Evolutionary conservation across 768 basidiomycete species (phyloP).

Genomic region (button mushroom (Agaricus bisporus)): DNA sequence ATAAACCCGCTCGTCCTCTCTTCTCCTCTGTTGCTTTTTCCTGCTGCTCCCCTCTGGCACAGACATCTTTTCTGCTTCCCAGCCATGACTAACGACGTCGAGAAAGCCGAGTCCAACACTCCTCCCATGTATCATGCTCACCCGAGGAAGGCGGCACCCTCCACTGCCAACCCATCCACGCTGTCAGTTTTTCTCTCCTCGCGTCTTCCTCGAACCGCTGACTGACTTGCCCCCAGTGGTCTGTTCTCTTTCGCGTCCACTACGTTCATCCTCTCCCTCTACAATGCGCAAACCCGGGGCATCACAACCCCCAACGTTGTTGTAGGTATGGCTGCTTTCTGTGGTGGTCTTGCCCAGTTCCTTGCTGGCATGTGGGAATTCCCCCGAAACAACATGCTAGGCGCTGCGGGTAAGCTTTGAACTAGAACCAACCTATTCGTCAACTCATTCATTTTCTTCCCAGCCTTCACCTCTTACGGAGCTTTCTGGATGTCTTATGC

Average conservation of each 20-base stretch:
- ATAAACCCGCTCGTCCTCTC: too few relatives aligned
- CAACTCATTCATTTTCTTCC: background rate
- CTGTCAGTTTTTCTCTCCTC: conserved; percentile 29
- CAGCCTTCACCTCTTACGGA: conserved; percentile 79
- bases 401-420: conserved; percentile 56
- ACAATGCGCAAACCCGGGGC: conserved; percentile 54
- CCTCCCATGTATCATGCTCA: too few relatives aligned
- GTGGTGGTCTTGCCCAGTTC: conserved; percentile 80
- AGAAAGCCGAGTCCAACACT: too few relatives aligned
- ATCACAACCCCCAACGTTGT: conserved; percentile 61
- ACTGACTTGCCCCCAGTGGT: conserved; percentile 38
- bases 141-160: too few relatives aligned
- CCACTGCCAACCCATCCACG: conserved; percentile 60
- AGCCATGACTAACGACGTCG: too few relatives aligned
- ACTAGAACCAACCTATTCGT: conserved; percentile 3
- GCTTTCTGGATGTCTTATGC: conserved; percentile 88
- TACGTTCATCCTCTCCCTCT: conserved; percentile 72
- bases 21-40: too few relatives aligned
- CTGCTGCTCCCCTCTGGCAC: too few relatives aligned
- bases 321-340: conserved; percentile 82
- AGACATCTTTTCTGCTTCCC: too few relatives aligned
- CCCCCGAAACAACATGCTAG: conserved; percentile 62
- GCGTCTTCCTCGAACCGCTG: background rate
- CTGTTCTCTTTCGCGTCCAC: conserved; percentile 82
- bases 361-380: conserved; percentile 91